Evolutionary conservation across 1,284 basidiomycete species (phyloP).

Genomic region (Chalciporus sp.): DNA sequence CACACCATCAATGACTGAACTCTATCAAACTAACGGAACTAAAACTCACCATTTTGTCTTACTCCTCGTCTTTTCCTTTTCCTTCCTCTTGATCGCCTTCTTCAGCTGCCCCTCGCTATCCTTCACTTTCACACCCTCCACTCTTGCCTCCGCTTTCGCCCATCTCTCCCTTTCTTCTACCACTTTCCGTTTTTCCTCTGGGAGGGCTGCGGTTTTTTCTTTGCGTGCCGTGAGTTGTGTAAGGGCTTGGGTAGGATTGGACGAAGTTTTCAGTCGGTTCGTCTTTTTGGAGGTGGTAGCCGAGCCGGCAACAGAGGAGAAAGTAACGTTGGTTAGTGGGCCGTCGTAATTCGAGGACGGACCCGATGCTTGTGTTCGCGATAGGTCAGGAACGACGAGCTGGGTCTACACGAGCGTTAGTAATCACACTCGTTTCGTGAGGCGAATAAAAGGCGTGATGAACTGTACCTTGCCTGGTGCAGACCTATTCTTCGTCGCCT

Average conservation of each 20-base stretch:
- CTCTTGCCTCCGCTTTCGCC: conserved; percentile 82
- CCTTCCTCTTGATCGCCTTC: conserved; percentile 88
- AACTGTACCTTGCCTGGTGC: conserved; percentile 51
- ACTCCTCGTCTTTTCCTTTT: conserved; percentile 84
- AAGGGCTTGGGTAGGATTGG: conserved; percentile 85
- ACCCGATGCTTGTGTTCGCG: conserved; percentile 33
- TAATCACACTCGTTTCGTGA: not conserved
- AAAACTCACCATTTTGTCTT: conserved; percentile 79
- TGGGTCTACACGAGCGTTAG: conserved; percentile 54
- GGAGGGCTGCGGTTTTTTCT: conserved; percentile 69
- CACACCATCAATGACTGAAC: conserved; percentile 1
- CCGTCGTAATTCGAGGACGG: conserved; percentile 40
- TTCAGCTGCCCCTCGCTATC: conserved; percentile 83
- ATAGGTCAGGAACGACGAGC: conserved; percentile 66
- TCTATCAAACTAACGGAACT: conserved; percentile 30
- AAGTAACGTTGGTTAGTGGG: conserved; percentile 65
- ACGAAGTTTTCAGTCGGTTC: conserved; percentile 59
- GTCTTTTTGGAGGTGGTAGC: conserved; percentile 54
- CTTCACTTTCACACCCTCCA: conserved; percentile 85
- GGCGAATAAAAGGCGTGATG: too few relatives aligned
- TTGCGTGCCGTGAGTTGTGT: conserved; percentile 76
- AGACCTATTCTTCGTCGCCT: conserved; percentile 34
- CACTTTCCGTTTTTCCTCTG: conserved; percentile 78
- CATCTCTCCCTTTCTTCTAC: conserved; percentile 81
- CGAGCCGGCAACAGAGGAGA: conserved; percentile 61